These are phyloP conservation scores for Pelargonium myrrhifolium DNA, from an alignment of 441 rosid species.

Conservation along the genomic window DNA sequence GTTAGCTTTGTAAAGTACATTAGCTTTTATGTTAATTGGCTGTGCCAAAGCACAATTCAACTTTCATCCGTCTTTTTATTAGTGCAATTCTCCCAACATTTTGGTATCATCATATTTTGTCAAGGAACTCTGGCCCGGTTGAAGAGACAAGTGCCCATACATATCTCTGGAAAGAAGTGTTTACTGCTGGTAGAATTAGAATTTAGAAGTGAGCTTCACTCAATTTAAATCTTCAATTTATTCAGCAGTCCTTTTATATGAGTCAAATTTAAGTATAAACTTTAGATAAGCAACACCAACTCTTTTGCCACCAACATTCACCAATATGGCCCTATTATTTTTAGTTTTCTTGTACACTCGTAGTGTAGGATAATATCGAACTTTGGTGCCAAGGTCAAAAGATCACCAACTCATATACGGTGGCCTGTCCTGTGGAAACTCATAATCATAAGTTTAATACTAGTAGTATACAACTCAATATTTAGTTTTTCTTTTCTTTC, in stretches of 20 bases:
- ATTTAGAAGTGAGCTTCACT: no score
- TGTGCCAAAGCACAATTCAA: neutral
- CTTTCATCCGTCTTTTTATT: neutral
- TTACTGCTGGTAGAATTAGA: no score
- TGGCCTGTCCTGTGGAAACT: neutral
- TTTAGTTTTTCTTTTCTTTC: neutral
- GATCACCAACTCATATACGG: conserved; percentile 2
- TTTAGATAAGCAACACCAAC: neutral
- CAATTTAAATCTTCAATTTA: neutral
- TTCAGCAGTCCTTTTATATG: neutral
- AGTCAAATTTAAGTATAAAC: neutral
- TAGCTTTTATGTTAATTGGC: neutral
- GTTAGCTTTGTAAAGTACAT: neutral
- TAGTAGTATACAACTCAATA: neutral
- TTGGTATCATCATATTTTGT: neutral
- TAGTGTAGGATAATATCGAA: neutral
- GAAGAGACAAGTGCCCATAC: neutral
- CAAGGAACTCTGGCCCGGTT: neutral
- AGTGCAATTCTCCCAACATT: conserved; percentile 3
- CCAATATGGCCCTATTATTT: neutral
- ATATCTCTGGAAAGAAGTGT: neutral
- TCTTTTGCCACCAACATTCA: neutral
- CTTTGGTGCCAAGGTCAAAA: neutral
- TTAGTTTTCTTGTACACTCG: neutral
- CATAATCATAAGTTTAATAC: neutral